phyloP scores from a whole-genome alignment of 805 yeast genomes.

The Kuraishia piskuri region DNA sequence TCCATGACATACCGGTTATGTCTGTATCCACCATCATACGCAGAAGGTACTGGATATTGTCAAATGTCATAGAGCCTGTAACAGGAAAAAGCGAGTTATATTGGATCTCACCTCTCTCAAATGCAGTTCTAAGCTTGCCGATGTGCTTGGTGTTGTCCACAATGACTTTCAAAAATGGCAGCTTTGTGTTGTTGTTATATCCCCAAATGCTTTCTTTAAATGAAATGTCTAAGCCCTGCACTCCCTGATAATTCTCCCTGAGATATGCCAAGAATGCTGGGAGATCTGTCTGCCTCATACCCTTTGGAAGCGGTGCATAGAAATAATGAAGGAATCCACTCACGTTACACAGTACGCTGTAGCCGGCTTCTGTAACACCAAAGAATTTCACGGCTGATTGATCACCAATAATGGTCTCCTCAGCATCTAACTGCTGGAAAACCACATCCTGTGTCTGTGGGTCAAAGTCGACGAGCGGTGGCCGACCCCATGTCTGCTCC shows the following conservation, averaged over 20 bases:
- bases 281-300: conserved; percentile 52
- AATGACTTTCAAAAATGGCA: conserved; percentile 71
- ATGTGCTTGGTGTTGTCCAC: conserved; percentile 60
- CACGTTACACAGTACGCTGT: conserved; percentile 85
- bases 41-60: conserved; percentile 78
- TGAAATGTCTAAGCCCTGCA: conserved; percentile 55
- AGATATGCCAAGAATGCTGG: conserved; percentile 36
- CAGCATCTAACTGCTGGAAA: conserved; percentile 94
- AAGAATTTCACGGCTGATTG: conserved; percentile 71
- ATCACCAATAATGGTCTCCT: conserved; percentile 55
- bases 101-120: conserved; percentile 73
- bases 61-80: conserved; percentile 65
- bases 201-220: conserved; percentile 92
- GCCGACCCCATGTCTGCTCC: conserved; percentile 38
- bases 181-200: conserved; percentile 65
- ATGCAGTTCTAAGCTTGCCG: conserved; percentile 62
- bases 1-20: conserved; percentile 96
- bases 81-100: conserved; percentile 57
- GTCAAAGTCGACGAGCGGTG: conserved; percentile 46
- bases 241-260: conserved; percentile 41
- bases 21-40: conserved; percentile 89
- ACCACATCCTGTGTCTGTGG: conserved; percentile 43
- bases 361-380: conserved; percentile 85
- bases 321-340: conserved; percentile 85
- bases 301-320: conserved; percentile 85